phyloP scores from a whole-genome alignment of 2,329 filamentous ascomycete species.

The Magnaporthiopsis poae region DNA sequence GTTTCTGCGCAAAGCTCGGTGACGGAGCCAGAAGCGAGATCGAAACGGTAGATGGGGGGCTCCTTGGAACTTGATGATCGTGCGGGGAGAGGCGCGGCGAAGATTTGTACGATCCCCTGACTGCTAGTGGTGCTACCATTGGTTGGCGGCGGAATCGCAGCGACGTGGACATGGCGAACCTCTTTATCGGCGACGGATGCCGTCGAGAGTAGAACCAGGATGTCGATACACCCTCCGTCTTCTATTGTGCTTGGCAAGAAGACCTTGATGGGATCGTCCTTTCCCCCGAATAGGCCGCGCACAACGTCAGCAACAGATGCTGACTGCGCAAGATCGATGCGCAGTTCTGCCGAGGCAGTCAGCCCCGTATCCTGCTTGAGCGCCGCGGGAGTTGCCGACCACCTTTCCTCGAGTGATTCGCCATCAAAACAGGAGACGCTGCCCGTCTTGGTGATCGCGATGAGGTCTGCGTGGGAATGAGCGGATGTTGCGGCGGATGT shows the following conservation, averaged over 20 bases:
- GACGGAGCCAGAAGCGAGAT: conserved; percentile 54
- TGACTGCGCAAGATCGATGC: conserved; percentile 40
- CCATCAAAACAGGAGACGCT: conserved; percentile 51
- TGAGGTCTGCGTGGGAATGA: conserved; percentile 27
- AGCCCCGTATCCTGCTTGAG: conserved; percentile 32
- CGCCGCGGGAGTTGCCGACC: conserved; percentile 33
- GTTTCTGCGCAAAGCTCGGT: conserved; percentile 46
- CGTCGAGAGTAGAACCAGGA: conserved; percentile 42
- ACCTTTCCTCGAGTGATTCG: conserved; percentile 39
- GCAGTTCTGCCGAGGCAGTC: conserved; percentile 20
- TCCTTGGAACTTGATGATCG: neutral
- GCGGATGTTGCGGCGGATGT: conserved; percentile 16
- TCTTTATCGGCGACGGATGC: conserved; percentile 19
- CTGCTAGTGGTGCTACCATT: conserved; percentile 8
- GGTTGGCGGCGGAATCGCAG: conserved; percentile 18
- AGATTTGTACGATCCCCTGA: conserved; percentile 15
- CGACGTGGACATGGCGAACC: conserved; percentile 24
- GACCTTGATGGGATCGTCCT: conserved; percentile 40
- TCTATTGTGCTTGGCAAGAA: conserved; percentile 38
- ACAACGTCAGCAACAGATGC: conserved; percentile 38
- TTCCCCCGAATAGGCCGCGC: conserved; percentile 46
- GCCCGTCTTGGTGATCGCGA: conserved; percentile 52
- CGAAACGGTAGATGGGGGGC: conserved; percentile 40
- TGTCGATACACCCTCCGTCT: conserved; percentile 38
- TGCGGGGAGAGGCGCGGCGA: conserved; percentile 6